These are phyloP conservation scores for Pythium myriotylum DNA, from an alignment of 352 stramenopile genomes.

Conservation along the genomic window DNA sequence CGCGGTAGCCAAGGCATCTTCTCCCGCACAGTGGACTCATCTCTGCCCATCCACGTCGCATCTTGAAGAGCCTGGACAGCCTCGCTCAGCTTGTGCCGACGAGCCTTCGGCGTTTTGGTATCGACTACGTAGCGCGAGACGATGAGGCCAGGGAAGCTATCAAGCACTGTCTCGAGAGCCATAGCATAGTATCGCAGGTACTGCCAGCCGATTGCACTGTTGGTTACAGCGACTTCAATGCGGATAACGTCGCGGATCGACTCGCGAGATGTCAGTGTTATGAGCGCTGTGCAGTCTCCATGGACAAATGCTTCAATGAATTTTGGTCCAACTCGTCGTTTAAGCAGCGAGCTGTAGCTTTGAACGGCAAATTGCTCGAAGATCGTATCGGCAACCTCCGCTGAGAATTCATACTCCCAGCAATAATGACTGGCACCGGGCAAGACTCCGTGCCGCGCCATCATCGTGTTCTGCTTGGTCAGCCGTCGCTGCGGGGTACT, in stretches of 20 bases:
- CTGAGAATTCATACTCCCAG: conserved; percentile 36
- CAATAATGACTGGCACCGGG: conserved; percentile 15
- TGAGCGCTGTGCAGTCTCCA: conserved; percentile 12
- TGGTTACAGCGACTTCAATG: conserved; percentile 19
- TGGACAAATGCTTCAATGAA: conserved; percentile 25
- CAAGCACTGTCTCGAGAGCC: conserved; percentile 27
- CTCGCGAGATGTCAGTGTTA: conserved; percentile 4
- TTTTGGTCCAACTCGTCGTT: background rate
- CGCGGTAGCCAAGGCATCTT: conserved; percentile 16
- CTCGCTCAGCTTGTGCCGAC: background rate
- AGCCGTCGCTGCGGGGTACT: background rate
- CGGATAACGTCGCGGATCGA: conserved; percentile 16
- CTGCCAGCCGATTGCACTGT: background rate
- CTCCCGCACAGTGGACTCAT: background rate
- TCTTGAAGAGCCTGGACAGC: conserved; percentile 14
- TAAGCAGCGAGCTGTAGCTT: conserved; percentile 25
- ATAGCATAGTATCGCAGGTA: conserved; percentile 26
- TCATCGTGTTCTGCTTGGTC: conserved; percentile 5
- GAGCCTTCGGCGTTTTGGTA: background rate
- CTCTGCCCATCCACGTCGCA: conserved; percentile 16
- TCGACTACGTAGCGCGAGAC: conserved; percentile 15
- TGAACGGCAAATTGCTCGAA: conserved; percentile 38
- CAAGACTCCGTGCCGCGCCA: conserved; percentile 6
- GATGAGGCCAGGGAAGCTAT: conserved; percentile 14
- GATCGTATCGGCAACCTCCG: conserved; percentile 29